Percentiles rank a stretch among this genome's conserved stretches.
Evolutionary conservation across 2,329 filamentous ascomycete genomes (phyloP).

Genomic region (Sporothrix pseudoabietina): DNA sequence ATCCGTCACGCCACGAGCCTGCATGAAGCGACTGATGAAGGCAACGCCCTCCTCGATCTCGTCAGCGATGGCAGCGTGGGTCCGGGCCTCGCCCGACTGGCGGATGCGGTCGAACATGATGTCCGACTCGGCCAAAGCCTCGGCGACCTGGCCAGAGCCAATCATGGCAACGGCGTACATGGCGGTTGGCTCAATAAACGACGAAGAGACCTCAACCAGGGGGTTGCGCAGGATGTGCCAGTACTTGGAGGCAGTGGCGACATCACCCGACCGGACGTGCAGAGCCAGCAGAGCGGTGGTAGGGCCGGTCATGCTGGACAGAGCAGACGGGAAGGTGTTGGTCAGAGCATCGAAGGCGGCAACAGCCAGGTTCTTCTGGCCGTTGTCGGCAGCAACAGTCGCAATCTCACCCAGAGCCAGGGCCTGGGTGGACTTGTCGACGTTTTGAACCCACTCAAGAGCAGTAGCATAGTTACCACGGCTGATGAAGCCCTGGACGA

Average conservation of each 20-base stretch:
- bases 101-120: constrained; percentile 86
- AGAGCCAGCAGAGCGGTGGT: constrained; percentile 74
- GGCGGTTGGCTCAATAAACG: constrained; percentile 81
- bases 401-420: constrained; percentile 73
- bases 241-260: constrained; percentile 74
- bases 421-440: constrained; percentile 61
- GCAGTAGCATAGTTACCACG: constrained; percentile 72
- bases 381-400: constrained; percentile 76
- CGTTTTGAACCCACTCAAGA: constrained; percentile 68
- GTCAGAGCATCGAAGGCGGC: constrained; percentile 65
- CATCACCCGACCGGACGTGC: constrained; percentile 78
- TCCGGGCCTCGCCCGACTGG: constrained; percentile 50
- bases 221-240: constrained; percentile 74
- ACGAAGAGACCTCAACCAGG: constrained; percentile 59
- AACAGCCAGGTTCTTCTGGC: constrained; percentile 68
- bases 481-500: constrained; percentile 76
- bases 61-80: constrained; percentile 63
- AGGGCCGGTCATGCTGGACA: constrained; percentile 41
- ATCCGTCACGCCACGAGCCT: constrained; percentile 56
- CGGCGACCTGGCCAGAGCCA: constrained; percentile 79
- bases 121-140: constrained; percentile 76
- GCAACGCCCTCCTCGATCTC: constrained; percentile 87
- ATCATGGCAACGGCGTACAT: constrained; percentile 92
- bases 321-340: constrained; percentile 61
- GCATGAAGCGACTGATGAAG: constrained; percentile 64